Evolutionary conservation across 345 rosid genomes (phyloP).

Genomic region (Salix arbutifolia): DNA sequence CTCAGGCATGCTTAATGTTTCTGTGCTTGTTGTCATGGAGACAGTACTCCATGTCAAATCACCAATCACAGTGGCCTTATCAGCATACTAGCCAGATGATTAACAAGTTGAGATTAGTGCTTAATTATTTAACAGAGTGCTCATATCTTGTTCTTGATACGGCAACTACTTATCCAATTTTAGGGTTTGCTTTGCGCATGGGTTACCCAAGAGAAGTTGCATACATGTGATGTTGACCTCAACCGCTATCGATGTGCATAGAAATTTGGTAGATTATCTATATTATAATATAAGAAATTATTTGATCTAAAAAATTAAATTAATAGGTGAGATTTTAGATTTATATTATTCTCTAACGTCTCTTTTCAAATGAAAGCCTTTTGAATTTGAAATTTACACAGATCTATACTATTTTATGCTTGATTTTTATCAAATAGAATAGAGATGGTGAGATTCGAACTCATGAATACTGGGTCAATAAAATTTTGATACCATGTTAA

Average conservation of each 20-base stretch:
- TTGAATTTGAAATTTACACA: too few species aligned
- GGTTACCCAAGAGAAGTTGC: slow-evolving; percentile 25
- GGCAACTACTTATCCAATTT: slow-evolving; percentile 27
- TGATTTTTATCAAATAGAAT: background rate
- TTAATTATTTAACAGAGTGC: too few species aligned
- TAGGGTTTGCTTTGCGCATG: slow-evolving; percentile 25
- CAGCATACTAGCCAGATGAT: too few species aligned
- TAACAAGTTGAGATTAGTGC: too few species aligned
- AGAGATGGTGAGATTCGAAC: fast-evolving
- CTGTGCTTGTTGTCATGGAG: too few species aligned
- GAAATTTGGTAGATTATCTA: slow-evolving; percentile 1
- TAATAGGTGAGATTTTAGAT: fast-evolving
- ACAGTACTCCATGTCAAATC: too few species aligned
- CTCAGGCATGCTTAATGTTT: too few species aligned
- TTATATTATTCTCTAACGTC: too few species aligned
- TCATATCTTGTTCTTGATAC: background rate
- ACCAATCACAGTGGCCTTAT: too few species aligned
- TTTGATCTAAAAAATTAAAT: too few species aligned
- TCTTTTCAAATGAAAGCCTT: fast-evolving
- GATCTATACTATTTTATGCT: fast-evolving
- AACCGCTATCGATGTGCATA: background rate
- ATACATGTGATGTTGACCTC: slow-evolving; percentile 27
- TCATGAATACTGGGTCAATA: fast-evolving
- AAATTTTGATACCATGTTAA: fast-evolving
- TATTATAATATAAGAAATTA: too few species aligned